Evolutionary conservation across 108 stramenopile genomes (phyloP), one percentile per base, ranked within the genome.

Genomic region (Nitzschia sp.): DNA sequence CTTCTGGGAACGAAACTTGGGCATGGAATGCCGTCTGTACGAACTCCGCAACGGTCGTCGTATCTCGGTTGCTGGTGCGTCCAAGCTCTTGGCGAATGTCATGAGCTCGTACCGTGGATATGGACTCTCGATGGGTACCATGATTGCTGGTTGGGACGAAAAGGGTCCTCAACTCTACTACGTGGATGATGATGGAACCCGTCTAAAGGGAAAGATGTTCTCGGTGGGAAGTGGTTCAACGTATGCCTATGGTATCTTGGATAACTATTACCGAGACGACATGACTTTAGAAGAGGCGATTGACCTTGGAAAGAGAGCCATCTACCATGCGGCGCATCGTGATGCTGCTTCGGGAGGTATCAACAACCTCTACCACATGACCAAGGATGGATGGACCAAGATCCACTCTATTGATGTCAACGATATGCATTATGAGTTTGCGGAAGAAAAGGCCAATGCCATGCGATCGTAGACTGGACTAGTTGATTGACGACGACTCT

Each of bases 231-330:
- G 92, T 67, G 99, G 99, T 16, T 97, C 97, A 5, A 99, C 97
- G 31, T 99, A 97, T 83, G 99, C 99, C 45, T 99, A 99, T 67
- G 99, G 99, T 61, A 91, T 99, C n/a, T 76, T 99, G 54, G 99
- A 99, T 66, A 92, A 83, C 28, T 80, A 91, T 69, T 97, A 97
- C 80, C 72, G 91, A 46, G 81, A 86, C 29, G 99, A 99, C 72
- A 70, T 99, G 73, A 95, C 97, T 1, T 91, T 97, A 16, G 97
- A 98, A 58, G 99, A 99, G 83, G 99, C 99, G 55, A 97, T 99
- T 76, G 99, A 99, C 69, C 83, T 99, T 65, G 99, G 99, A 41
- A 96, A 96, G 83, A 84, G 98, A 38, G 99, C 99, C 45, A 99
- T 99, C 75, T 98, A 97, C 76, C 98, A 99, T 75, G 99, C 99